Evolutionary conservation across 306 rosid genomes (phyloP).

Genomic region (Quercus alba): DNA sequence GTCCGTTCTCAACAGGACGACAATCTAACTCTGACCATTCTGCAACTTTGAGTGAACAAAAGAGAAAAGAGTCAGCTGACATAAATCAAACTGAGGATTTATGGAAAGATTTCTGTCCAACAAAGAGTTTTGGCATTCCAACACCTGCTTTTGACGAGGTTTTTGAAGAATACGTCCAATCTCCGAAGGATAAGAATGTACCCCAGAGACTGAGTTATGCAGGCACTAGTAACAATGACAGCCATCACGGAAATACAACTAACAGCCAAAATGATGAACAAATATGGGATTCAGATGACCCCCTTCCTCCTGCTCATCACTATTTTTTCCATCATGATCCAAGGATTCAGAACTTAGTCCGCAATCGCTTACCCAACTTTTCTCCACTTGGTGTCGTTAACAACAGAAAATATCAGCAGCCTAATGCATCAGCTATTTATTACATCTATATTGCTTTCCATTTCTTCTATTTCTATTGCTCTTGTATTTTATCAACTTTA

Average conservation of each 20-base stretch:
- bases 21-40: conserved; percentile 3
- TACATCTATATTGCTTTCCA: conserved; percentile 51
- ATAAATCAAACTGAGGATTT: conserved; percentile 36
- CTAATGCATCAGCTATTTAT: conserved; percentile 55
- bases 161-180: conserved; percentile 57
- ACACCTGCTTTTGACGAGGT: conserved; percentile 84
- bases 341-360: conserved; percentile 60
- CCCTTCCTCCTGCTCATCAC: conserved; percentile 60
- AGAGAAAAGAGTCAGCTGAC: conserved; percentile 13
- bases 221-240: conserved; percentile 2
- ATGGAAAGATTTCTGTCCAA: conserved; percentile 63
- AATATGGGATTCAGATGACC: conserved; percentile 36
- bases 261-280: conserved; percentile 37
- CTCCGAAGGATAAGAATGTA: conserved; percentile 30
- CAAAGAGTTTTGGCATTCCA: conserved; percentile 47
- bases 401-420: conserved; percentile 41
- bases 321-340: conserved; percentile 74
- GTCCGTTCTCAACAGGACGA: conserved; percentile 22
- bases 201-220: conserved; percentile 18
- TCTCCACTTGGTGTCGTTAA: conserved; percentile 52
- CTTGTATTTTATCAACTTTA: background rate
- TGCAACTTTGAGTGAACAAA: conserved; percentile 25
- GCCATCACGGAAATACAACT: background rate
- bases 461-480: conserved; percentile 3
- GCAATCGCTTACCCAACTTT: conserved; percentile 52